Conservation (phyloP, 2,329 filamentous ascomycete species). For the Pseudogymnoascus sp. region DNA sequence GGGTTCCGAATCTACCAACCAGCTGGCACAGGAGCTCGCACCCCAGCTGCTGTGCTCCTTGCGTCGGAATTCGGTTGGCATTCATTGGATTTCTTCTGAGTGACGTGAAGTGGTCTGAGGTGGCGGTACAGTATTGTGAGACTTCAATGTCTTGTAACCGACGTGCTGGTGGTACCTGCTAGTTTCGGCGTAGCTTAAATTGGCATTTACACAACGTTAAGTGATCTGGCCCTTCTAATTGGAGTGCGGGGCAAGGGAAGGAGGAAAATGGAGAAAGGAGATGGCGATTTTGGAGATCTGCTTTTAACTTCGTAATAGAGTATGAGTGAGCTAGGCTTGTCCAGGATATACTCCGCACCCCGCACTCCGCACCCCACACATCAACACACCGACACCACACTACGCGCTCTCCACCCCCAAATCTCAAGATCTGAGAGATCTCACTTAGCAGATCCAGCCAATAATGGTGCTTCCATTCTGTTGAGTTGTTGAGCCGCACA, state of each 20-base stretch:
- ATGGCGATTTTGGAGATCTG: neutral
- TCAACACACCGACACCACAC: neutral
- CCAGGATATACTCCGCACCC: neutral
- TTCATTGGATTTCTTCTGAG: neutral
- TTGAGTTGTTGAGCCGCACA: slow-evolving; percentile 2
- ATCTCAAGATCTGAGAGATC: neutral
- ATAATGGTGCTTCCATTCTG: neutral
- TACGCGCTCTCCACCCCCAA: neutral
- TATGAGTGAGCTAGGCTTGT: neutral
- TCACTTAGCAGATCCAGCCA: neutral
- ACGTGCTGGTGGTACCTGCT: neutral
- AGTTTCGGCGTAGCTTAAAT: neutral
- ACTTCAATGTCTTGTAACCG: neutral
- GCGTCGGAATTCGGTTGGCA: neutral
- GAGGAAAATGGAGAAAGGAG: neutral
- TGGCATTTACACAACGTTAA: neutral
- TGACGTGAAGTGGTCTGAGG: neutral
- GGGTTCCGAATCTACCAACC: neutral
- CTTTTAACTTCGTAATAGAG: neutral
- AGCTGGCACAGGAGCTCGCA: neutral
- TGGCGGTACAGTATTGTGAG: neutral
- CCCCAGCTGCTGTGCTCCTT: neutral
- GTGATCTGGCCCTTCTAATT: neutral
- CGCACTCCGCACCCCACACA: slow-evolving; percentile 5
- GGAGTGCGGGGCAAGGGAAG: slow-evolving; percentile 6